Conservation (phyloP, 768 basidiomycete genomes). For the Tubosaeta brunneosetosa region DNA sequence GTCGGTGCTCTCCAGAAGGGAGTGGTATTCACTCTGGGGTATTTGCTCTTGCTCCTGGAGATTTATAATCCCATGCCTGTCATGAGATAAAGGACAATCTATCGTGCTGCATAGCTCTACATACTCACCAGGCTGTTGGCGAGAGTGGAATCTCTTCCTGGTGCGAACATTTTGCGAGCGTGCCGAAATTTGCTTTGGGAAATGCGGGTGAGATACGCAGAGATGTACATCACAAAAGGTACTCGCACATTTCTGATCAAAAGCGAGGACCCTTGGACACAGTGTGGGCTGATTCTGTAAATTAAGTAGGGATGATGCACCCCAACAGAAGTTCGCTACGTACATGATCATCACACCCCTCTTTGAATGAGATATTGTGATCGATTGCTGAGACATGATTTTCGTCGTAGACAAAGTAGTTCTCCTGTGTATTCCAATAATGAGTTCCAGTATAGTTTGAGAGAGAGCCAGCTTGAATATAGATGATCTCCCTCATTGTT, state of each 20-base stretch:
- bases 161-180: conserved; percentile 41
- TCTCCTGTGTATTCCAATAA: conserved; percentile 80
- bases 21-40: conserved; percentile 52
- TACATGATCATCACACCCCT: conserved; percentile 51
- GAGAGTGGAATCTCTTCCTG: conserved; percentile 23
- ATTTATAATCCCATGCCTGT: conserved; percentile 47
- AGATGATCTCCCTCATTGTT: conserved; percentile 71
- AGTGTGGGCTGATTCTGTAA: conserved; percentile 34
- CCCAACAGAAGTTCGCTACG: conserved; percentile 11
- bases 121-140: conserved; percentile 19
- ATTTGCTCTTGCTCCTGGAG: conserved; percentile 53
- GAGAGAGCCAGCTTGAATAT: conserved; percentile 66
- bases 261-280: conserved; percentile 61
- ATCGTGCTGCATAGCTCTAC: not conserved
- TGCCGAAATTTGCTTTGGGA: conserved; percentile 59
- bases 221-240: conserved; percentile 1
- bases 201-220: conserved; percentile 4
- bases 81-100: conserved; percentile 1
- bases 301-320: conserved; percentile 1
- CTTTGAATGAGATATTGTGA: conserved; percentile 61
- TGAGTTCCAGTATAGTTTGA: conserved; percentile 72
- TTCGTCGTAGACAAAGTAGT: conserved; percentile 53
- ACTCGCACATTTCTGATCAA: conserved; percentile 60
- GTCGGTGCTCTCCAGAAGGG: conserved; percentile 26
- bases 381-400: conserved; percentile 41